A percentile compares a stretch with the other conserved stretches of the same genome.
These are phyloP conservation scores for Neurospora sp. DNA, from an alignment of 495 filamentous ascomycete genomes.

Conservation along the genomic window DNA sequence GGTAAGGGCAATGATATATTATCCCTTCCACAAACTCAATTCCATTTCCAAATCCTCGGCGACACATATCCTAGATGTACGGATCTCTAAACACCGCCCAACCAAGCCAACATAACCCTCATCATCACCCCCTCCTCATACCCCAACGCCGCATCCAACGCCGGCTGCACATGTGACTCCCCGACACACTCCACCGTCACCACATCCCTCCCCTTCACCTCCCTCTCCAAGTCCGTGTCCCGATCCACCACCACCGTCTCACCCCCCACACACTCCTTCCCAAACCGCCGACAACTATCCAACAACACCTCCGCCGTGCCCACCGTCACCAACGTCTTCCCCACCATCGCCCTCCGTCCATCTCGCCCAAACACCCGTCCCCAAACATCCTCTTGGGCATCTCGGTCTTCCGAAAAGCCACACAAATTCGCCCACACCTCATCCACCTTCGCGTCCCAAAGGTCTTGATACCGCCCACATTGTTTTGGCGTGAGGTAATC, in stretches of 20 bases:
- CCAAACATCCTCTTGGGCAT: conserved; percentile 1
- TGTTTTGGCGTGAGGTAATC: conserved; percentile 9
- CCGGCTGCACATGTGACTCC: conserved; percentile 13
- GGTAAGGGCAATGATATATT: too few species aligned
- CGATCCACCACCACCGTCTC: background rate
- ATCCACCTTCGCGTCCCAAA: background rate
- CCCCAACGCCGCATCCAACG: conserved; percentile 7
- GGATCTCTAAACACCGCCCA: conserved; percentile 1
- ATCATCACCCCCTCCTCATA: conserved; percentile 10
- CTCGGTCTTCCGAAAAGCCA: background rate
- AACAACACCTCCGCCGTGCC: conserved; percentile 13
- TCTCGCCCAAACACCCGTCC: background rate
- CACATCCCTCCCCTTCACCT: background rate
- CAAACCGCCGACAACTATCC: conserved; percentile 11
- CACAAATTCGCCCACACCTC: conserved; percentile 16
- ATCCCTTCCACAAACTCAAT: too few species aligned
- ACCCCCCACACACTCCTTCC: background rate
- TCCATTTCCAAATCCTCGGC: too few species aligned
- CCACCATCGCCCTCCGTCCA: background rate
- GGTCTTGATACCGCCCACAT: conserved; percentile 1
- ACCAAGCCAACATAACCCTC: conserved; percentile 6
- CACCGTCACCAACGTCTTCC: conserved; percentile 7
- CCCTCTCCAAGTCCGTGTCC: background rate
- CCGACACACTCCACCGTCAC: conserved; percentile 12
- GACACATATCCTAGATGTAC: too few species aligned